Percentiles rank a stretch among this genome's conserved stretches.
These are phyloP conservation scores for Linum tenue DNA, from an alignment of 345 rosid species.

Conservation along the genomic window DNA sequence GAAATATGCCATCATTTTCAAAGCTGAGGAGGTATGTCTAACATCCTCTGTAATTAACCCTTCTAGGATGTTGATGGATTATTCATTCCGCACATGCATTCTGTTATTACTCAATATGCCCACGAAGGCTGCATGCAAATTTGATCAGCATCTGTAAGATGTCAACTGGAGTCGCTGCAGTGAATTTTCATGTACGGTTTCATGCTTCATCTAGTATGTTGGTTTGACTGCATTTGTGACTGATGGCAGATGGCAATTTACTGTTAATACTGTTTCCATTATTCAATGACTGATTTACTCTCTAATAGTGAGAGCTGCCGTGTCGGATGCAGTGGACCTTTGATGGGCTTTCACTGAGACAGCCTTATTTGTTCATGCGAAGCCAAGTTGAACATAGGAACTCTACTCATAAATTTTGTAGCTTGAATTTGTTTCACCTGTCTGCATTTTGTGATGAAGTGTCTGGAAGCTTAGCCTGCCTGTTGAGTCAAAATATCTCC, in stretches of 20 bases:
- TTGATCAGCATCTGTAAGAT: neutral
- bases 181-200: neutral
- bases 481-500: neutral
- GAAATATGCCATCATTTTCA: constrained; percentile 60
- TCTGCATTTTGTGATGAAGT: neutral
- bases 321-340: neutral
- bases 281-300: too few relatives aligned
- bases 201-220: neutral
- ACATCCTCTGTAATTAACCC: constrained; percentile 1
- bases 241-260: neutral
- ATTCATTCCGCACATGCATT: neutral
- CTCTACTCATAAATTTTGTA: too few relatives aligned
- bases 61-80: neutral
- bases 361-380: neutral
- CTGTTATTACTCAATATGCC: neutral
- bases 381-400: too few relatives aligned
- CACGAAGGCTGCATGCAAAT: neutral
- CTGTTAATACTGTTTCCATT: neutral
- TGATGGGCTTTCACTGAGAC: neutral
- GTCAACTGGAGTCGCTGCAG: neutral
- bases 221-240: neutral
- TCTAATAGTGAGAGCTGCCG: neutral
- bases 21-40: constrained; percentile 85
- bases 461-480: neutral
- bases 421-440: too few relatives aligned